Percentiles rank a stretch among this genome's conserved stretches.
Conservation (phyloP, 2,329 filamentous ascomycete genomes). For the Cordyceps tenuipes region DNA sequence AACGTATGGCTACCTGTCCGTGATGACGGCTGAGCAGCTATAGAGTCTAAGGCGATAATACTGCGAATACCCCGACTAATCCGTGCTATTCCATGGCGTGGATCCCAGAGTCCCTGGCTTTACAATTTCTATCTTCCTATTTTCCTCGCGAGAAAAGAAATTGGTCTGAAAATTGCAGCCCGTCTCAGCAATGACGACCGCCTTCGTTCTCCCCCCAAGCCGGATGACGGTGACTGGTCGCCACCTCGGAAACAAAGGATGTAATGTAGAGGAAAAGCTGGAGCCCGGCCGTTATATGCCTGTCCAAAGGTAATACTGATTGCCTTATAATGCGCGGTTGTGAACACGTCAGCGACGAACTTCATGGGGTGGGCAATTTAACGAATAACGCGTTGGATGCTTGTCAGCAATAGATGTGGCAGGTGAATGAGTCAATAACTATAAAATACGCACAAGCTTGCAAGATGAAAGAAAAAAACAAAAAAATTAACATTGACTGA, state of each 20-base stretch:
- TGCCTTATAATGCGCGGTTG: neutral
- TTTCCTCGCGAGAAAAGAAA: neutral
- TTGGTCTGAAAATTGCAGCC: neutral
- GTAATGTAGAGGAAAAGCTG: neutral
- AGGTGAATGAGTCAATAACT: neutral
- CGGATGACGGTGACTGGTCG: neutral
- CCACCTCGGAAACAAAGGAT: neutral
- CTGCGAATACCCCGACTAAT: too few relatives aligned
- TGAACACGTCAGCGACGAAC: neutral
- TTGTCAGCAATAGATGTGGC: neutral
- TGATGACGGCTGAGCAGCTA: too few relatives aligned
- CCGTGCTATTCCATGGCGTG: too few relatives aligned
- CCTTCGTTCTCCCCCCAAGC: neutral
- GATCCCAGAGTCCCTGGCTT: too few relatives aligned
- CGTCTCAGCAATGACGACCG: neutral
- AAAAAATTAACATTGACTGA: too few relatives aligned
- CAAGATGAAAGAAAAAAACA: neutral
- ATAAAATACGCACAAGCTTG: neutral
- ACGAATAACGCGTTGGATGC: neutral
- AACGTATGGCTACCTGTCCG: too few relatives aligned
- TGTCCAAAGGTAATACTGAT: neutral
- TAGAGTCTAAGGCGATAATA: too few relatives aligned
- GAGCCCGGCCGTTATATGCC: too few relatives aligned
- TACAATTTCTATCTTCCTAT: too few relatives aligned
- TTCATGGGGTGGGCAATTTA: neutral